A percentile compares a stretch with the other conserved stretches of the same genome.
Evolutionary conservation across 345 rosid genomes (phyloP).

Genomic region (Arabidopsis arenosa): DNA sequence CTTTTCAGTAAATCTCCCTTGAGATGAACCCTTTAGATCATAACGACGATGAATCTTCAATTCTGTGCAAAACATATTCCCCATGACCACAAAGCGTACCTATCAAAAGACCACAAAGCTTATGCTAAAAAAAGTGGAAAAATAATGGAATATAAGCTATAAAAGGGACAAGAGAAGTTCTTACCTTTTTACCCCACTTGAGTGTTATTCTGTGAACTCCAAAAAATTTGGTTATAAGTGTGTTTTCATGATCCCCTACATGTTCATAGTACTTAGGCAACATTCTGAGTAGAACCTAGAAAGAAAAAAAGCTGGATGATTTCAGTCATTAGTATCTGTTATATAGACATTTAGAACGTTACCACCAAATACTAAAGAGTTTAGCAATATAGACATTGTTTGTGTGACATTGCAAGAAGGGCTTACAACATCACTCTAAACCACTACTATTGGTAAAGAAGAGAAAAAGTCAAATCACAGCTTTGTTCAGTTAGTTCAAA

Average conservation of each 20-base stretch:
- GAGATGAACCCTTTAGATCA: constrained; percentile 91
- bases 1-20: constrained; percentile 78
- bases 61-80: constrained; percentile 99
- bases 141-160: constrained; percentile 11
- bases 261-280: constrained; percentile 73
- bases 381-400: background rate
- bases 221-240: constrained; percentile 93
- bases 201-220: constrained; percentile 85
- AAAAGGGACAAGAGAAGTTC: constrained; percentile 10
- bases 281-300: constrained; percentile 85
- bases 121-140: constrained; percentile 12
- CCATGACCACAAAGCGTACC: constrained; percentile 99
- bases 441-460: background rate
- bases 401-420: constrained; percentile 4
- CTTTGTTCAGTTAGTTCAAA: constrained; percentile 44
- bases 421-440: background rate
- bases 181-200: constrained; percentile 81
- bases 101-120: constrained; percentile 46
- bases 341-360: background rate
- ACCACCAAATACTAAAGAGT: background rate
- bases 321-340: constrained; percentile 10
- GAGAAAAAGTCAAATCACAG: constrained; percentile 7
- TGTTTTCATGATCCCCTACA: constrained; percentile 77
- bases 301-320: constrained; percentile 21
- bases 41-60: constrained; percentile 85